Percentiles rank a stretch among this genome's conserved stretches.
These are phyloP conservation scores for Glutinoglossum americanum DNA, from an alignment of 495 filamentous ascomycete species.

Conservation along the genomic window DNA sequence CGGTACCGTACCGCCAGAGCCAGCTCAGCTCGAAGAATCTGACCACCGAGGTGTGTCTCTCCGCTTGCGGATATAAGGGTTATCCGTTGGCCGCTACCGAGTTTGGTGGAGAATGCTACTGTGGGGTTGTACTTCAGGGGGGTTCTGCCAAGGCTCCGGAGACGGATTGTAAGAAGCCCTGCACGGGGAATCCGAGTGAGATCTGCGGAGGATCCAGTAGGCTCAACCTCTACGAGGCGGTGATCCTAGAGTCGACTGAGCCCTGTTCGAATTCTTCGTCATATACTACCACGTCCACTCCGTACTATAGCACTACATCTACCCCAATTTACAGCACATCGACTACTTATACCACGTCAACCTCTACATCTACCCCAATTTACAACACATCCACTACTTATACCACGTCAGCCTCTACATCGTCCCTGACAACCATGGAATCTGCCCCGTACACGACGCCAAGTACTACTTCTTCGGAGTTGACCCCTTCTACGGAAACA, in stretches of 20 bases:
- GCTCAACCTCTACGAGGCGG: constrained; percentile 25
- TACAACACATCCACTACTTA: too few species aligned
- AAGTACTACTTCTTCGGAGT: too few species aligned
- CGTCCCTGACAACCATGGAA: too few species aligned
- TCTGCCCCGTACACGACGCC: too few species aligned
- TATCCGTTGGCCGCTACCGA: background rate
- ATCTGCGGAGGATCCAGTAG: background rate
- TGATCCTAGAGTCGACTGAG: background rate
- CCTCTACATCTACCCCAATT: too few species aligned
- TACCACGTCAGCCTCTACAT: too few species aligned
- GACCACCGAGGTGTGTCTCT: background rate
- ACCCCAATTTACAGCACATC: too few species aligned
- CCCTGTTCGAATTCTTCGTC: background rate
- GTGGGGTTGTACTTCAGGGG: background rate
- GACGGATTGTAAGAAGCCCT: background rate
- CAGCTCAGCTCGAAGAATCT: background rate
- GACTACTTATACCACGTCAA: too few species aligned
- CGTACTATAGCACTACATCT: too few species aligned
- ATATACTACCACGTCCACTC: background rate
- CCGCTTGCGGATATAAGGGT: background rate
- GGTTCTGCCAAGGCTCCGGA: background rate
- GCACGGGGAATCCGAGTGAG: background rate
- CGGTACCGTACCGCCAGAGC: background rate
- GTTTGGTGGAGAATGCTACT: constrained; percentile 1
- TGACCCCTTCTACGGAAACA: too few species aligned